Evolutionary conservation across 2,329 filamentous ascomycete species (phyloP).

Genomic region (Xylariaceae sp.): DNA sequence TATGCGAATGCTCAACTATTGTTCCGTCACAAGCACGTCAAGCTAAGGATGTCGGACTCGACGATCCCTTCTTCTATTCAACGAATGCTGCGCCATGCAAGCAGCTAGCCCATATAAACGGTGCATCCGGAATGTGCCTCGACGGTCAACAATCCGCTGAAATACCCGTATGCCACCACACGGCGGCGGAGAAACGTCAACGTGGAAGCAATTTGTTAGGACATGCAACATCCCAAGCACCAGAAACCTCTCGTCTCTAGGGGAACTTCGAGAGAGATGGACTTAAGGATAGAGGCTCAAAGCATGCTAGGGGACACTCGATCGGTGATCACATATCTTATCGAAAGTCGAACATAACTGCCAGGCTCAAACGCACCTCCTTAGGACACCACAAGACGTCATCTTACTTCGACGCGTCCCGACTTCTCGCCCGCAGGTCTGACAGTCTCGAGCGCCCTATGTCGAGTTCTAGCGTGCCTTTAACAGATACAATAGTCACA

Average conservation of each 20-base stretch:
- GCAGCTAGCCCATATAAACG: constrained; percentile 13
- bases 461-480: constrained; percentile 27
- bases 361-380: constrained; percentile 27
- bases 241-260: constrained; percentile 23
- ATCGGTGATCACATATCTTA: constrained; percentile 22
- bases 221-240: constrained; percentile 20
- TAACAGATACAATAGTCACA: constrained; percentile 21
- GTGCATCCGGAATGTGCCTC: constrained; percentile 4
- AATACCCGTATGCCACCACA: constrained; percentile 10
- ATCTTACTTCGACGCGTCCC: constrained; percentile 25
- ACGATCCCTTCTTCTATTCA: constrained; percentile 29
- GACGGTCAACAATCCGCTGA: constrained; percentile 8
- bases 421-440: constrained; percentile 12
- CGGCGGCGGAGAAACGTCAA: constrained; percentile 22
- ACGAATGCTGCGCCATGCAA: constrained; percentile 21
- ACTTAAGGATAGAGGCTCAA: constrained; percentile 14
- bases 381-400: constrained; percentile 26
- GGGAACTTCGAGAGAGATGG: constrained; percentile 22
- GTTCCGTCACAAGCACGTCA: constrained; percentile 17
- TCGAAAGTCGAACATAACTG: constrained; percentile 19
- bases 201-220: constrained; percentile 24
- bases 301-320: constrained; percentile 16
- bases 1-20: constrained; percentile 27
- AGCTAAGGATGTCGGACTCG: constrained; percentile 18
- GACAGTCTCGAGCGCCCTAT: constrained; percentile 21